phyloP scores from a whole-genome alignment of 345 rosid genomes.

The Arabidopsis suecica region DNA sequence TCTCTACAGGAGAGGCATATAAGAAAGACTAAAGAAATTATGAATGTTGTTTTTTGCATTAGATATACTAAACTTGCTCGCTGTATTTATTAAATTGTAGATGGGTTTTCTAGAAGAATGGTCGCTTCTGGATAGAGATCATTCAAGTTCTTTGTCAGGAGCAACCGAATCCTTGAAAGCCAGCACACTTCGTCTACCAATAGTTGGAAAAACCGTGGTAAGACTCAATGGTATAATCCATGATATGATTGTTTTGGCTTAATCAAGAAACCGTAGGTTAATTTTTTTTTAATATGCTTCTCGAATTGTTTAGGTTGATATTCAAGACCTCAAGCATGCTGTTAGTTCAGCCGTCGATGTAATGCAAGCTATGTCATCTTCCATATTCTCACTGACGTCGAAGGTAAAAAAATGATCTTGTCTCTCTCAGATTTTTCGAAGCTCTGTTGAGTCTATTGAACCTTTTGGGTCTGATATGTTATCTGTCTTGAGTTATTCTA shows the following conservation, averaged over 20 bases:
- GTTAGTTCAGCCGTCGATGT: slow-evolving; percentile 81
- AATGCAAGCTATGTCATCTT: slow-evolving; percentile 93
- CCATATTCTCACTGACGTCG: slow-evolving; percentile 62
- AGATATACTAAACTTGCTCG: background rate
- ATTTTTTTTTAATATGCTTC: background rate
- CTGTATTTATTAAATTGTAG: slow-evolving; percentile 53
- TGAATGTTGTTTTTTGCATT: background rate
- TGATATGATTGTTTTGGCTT: slow-evolving; percentile 23
- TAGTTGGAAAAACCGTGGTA: slow-evolving; percentile 88
- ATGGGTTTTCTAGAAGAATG: slow-evolving; percentile 76
- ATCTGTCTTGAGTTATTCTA: background rate
- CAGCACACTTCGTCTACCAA: slow-evolving; percentile 94
- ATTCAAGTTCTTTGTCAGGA: slow-evolving; percentile 75
- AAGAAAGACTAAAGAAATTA: slow-evolving; percentile 4
- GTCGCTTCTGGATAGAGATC: slow-evolving; percentile 68
- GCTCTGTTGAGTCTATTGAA: background rate
- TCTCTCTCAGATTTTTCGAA: background rate
- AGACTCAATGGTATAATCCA: slow-evolving; percentile 12
- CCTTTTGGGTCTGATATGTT: slow-evolving; percentile 22
- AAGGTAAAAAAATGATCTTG: slow-evolving; percentile 56
- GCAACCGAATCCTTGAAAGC: slow-evolving; percentile 86
- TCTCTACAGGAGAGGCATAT: slow-evolving; percentile 2
- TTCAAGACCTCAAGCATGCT: slow-evolving; percentile 87
- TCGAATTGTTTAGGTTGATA: slow-evolving; percentile 60
- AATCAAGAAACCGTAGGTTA: background rate